Base-by-base conservation (phyloP, 2,329 filamentous ascomycete genomes). In the Rosellinia necatrix region DNA sequence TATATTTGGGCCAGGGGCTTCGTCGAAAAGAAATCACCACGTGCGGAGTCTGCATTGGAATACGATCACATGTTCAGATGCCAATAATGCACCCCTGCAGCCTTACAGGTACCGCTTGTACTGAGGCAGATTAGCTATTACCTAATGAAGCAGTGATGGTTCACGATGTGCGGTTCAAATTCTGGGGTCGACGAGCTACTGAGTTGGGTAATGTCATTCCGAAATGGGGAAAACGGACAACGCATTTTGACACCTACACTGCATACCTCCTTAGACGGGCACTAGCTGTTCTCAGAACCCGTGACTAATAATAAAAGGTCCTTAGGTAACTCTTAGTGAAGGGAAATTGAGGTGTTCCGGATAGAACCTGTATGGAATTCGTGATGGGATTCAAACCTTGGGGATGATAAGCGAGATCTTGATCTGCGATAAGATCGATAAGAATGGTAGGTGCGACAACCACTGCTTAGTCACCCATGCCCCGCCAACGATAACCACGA, bases 51-150 rank as follows among this genome's bases (percentile, higher is more conserved):
- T 47, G 57, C 59, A 60, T 60, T 43, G 30, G 35, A 37, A 49
- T n/a, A 37, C 41, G 48, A 56, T 61, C 59, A 61, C 59, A 61
- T 61, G 59, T 29, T 47, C 46, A 35, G 15, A 53, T 52, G n/a
- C 35, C 51, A 50, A 12, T 43, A 6, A 50, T 54, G 21, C 22
- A 64, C 42, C 62, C 62, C 62, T 64, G 62, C 62, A 64, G 62
- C 62, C 62, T 64, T 61, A 66, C 53, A 21, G 53, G 49, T 47
- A 46, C 52, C 30, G 41, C 27, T 22, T 3, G 49, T 55, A 44
- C 44, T 44, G 12, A 27, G 32, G 40, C 30, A 34, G n/a, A n/a
- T n/a, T n/a, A n/a, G n/a, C 21, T 30, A 34, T 59, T 56, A 50
- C 54, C 49, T 54, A 58, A 59, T 49, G 47, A 59, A 52, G 52